Conservation (phyloP, 2,329 filamentous ascomycete species). For the Aspergillus versicolor region DNA sequence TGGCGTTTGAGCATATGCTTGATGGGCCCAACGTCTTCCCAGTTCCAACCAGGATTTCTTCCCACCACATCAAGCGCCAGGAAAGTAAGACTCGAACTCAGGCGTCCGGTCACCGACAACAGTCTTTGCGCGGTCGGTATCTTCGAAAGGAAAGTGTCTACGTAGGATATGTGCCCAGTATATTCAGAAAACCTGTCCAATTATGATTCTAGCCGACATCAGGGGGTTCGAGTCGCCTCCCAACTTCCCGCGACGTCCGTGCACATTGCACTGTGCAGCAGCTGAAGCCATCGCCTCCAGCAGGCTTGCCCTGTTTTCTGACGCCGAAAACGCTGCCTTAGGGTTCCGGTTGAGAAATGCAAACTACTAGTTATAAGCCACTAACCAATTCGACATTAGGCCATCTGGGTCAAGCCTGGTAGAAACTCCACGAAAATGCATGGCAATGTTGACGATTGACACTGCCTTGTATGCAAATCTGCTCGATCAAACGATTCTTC, state of each 20-base stretch:
- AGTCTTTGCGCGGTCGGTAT: not conserved
- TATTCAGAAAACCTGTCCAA: not conserved
- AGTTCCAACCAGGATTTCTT: not conserved
- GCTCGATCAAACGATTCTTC: not conserved
- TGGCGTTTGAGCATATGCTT: constrained; percentile 5
- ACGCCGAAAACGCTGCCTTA: not conserved
- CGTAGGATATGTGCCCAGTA: not conserved
- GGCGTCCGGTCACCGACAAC: not conserved
- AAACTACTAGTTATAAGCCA: not conserved
- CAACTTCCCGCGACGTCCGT: not conserved
- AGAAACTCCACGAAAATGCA: not conserved
- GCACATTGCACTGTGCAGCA: not conserved
- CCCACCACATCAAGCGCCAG: not conserved
- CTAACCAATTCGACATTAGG: not conserved
- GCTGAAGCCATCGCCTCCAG: not conserved
- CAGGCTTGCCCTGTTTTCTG: not conserved
- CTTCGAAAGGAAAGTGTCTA: not conserved
- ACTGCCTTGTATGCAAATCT: not conserved
- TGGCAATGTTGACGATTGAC: not conserved
- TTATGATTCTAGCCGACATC: not conserved
- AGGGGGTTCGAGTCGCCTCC: not conserved
- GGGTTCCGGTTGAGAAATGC: not conserved
- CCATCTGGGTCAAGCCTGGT: not conserved
- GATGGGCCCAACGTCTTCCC: not conserved
- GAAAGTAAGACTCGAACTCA: not conserved